These are phyloP conservation scores for Staphylotrichum longicolle DNA, from an alignment of 495 filamentous ascomycete genomes.

Conservation along the genomic window DNA sequence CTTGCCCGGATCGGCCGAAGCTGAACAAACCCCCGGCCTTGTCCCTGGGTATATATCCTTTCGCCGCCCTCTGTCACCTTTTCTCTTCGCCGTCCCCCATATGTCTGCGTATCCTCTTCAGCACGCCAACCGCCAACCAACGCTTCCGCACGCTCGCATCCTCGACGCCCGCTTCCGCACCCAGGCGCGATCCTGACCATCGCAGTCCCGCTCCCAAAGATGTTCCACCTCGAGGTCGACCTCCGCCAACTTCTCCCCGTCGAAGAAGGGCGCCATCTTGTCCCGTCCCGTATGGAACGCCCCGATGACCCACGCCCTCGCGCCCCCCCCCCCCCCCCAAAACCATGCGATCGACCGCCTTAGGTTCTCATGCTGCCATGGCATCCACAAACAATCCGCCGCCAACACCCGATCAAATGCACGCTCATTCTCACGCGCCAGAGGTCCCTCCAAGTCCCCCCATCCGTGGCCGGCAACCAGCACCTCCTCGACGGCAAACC, in stretches of 20 bases:
- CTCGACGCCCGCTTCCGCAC: conserved; percentile 59
- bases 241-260: conserved; percentile 48
- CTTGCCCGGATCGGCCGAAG: background rate
- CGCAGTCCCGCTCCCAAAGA: conserved; percentile 73
- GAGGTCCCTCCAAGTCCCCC: conserved; percentile 59
- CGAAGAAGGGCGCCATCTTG: conserved; percentile 71
- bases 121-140: conserved; percentile 73
- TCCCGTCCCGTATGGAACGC: conserved; percentile 82
- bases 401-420: conserved; percentile 68
- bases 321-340: conserved; percentile 49
- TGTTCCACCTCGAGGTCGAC: conserved; percentile 64
- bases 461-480: conserved; percentile 67
- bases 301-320: conserved; percentile 64
- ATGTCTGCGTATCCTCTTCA: conserved; percentile 37
- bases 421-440: conserved; percentile 51
- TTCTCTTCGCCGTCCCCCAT: background rate
- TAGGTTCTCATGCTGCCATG: conserved; percentile 70
- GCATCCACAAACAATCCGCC: conserved; percentile 88
- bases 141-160: conserved; percentile 63
- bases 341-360: conserved; percentile 68
- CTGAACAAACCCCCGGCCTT: conserved; percentile 7
- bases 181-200: conserved; percentile 68
- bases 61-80: conserved; percentile 3
- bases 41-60: conserved; percentile 4
- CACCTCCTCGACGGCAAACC: conserved; percentile 28